Evolutionary conservation across 176 grass and related monocot species (phyloP).

Genomic region (Calamus simplicifolius): DNA sequence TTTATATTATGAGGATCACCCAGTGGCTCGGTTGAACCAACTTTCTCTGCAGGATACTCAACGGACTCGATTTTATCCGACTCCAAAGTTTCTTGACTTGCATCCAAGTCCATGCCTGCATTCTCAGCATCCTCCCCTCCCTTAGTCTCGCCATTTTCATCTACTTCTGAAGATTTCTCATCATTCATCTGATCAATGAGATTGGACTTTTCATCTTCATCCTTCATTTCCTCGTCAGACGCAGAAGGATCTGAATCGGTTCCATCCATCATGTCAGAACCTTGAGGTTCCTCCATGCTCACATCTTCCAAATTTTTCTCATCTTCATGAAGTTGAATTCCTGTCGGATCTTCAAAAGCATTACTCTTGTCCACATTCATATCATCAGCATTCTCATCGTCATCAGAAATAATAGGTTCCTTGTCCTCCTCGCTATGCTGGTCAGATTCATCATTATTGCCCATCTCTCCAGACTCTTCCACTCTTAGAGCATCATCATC

Average conservation of each 20-base stretch:
- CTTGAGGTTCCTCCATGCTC: slow-evolving; percentile 40
- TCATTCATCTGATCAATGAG: slow-evolving; percentile 39
- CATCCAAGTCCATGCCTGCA: slow-evolving; percentile 29
- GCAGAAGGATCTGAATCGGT: slow-evolving; percentile 21
- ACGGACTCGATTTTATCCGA: slow-evolving; percentile 38
- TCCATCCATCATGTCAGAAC: slow-evolving; percentile 30
- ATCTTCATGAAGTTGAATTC: slow-evolving; percentile 48
- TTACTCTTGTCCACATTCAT: slow-evolving; percentile 55
- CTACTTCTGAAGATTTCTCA: slow-evolving; percentile 25
- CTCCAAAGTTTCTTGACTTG: slow-evolving; percentile 36
- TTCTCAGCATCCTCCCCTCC: slow-evolving; percentile 62
- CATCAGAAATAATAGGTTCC: slow-evolving; percentile 42
- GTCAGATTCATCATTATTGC: slow-evolving; percentile 36
- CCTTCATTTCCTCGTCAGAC: slow-evolving; percentile 36
- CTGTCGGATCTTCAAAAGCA: slow-evolving; percentile 74
- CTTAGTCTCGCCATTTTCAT: too few species aligned
- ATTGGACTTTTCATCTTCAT: slow-evolving; percentile 33
- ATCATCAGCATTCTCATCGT: slow-evolving; percentile 24
- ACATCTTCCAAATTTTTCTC: slow-evolving; percentile 46
- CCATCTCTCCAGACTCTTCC: slow-evolving; percentile 49
- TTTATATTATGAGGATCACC: slow-evolving; percentile 36
- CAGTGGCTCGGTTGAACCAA: slow-evolving; percentile 12
- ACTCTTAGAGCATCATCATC: slow-evolving; percentile 51
- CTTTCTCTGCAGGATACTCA: slow-evolving; percentile 31
- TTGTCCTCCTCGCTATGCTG: slow-evolving; percentile 37